Evolutionary conservation across 192 early-diverging fungal genomes (phyloP).

Genomic region (Podila epicladia): DNA sequence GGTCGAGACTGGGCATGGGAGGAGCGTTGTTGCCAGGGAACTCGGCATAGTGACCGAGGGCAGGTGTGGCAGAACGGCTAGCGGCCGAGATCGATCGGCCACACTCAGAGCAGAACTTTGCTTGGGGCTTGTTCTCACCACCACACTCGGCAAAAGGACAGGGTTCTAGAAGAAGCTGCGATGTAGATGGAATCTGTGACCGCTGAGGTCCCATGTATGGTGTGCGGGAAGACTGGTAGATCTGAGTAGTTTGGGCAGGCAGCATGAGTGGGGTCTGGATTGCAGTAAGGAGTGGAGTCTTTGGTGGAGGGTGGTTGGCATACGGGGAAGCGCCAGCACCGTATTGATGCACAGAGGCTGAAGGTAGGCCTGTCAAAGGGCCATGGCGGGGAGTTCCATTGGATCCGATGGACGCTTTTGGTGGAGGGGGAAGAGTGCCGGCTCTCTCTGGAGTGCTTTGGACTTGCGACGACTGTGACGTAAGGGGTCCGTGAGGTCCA

Average conservation of each 20-base stretch:
- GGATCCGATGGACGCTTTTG: conserved; percentile 13
- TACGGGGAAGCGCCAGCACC: conserved; percentile 12
- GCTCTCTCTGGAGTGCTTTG: conserved; percentile 31
- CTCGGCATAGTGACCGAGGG: conserved; percentile 22
- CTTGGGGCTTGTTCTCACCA: conserved; percentile 62
- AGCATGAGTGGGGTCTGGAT: conserved; percentile 51
- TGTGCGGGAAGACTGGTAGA: conserved; percentile 25
- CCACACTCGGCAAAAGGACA: conserved; percentile 61
- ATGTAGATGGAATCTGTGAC: conserved; percentile 27
- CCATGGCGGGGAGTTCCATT: conserved; percentile 27
- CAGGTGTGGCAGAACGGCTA: conserved; percentile 55
- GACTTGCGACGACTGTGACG: not conserved
- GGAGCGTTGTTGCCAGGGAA: conserved; percentile 11
- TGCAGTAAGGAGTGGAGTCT: conserved; percentile 44
- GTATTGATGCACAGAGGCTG: conserved; percentile 7
- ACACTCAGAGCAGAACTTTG: conserved; percentile 71
- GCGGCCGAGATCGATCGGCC: conserved; percentile 56
- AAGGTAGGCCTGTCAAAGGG: conserved; percentile 10
- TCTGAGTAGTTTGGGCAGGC: conserved; percentile 35
- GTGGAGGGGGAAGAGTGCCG: conserved; percentile 18
- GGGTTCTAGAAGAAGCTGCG: conserved; percentile 23
- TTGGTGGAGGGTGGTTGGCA: conserved; percentile 25
- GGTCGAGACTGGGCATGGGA: conserved; percentile 31
- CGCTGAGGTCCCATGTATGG: conserved; percentile 42
- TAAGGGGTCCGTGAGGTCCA: conserved; percentile 19